Conservation (phyloP, 768 basidiomycete genomes). For the Hericium alpestre region DNA sequence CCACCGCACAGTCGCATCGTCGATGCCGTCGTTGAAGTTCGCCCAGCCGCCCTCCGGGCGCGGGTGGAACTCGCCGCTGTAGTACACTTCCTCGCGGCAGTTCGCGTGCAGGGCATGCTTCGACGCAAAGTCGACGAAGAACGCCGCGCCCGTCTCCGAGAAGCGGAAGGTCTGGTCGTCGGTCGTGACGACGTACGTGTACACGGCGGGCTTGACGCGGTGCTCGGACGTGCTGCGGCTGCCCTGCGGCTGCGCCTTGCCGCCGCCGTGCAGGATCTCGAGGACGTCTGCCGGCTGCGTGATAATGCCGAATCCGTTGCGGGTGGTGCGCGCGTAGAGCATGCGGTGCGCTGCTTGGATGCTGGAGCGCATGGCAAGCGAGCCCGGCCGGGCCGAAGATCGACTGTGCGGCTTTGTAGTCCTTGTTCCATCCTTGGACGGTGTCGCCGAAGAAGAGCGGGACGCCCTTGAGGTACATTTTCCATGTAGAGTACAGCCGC, state of each 20-base stretch:
- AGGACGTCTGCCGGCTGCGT: slow-evolving; percentile 36
- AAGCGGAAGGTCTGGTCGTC: slow-evolving; percentile 73
- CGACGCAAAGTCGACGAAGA: slow-evolving; percentile 78
- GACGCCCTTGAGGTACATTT: slow-evolving; percentile 52
- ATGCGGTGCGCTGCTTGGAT: slow-evolving; percentile 67
- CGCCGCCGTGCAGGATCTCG: slow-evolving; percentile 39
- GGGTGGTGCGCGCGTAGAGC: slow-evolving; percentile 59
- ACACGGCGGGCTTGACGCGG: slow-evolving; percentile 71
- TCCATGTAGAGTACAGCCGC: slow-evolving; percentile 73
- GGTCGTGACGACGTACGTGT: slow-evolving; percentile 74
- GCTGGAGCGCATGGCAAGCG: slow-evolving; percentile 52
- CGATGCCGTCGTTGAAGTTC: slow-evolving; percentile 41
- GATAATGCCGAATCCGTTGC: slow-evolving; percentile 55
- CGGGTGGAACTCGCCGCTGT: slow-evolving; percentile 73
- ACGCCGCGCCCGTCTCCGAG: slow-evolving; percentile 79
- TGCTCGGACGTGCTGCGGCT: slow-evolving; percentile 13
- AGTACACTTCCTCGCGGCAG: slow-evolving; percentile 55
- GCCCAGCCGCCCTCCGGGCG: slow-evolving; percentile 62
- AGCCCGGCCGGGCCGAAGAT: slow-evolving; percentile 53
- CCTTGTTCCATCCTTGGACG: slow-evolving; percentile 55
- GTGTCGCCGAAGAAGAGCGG: slow-evolving; percentile 47
- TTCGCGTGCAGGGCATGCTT: slow-evolving; percentile 82
- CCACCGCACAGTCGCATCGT: slow-evolving; percentile 55
- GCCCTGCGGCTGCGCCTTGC: slow-evolving; percentile 1
- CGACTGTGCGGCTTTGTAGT: slow-evolving; percentile 59